Base-by-base conservation (phyloP, 257 asterid species). In the Pogostemon cablin region DNA sequence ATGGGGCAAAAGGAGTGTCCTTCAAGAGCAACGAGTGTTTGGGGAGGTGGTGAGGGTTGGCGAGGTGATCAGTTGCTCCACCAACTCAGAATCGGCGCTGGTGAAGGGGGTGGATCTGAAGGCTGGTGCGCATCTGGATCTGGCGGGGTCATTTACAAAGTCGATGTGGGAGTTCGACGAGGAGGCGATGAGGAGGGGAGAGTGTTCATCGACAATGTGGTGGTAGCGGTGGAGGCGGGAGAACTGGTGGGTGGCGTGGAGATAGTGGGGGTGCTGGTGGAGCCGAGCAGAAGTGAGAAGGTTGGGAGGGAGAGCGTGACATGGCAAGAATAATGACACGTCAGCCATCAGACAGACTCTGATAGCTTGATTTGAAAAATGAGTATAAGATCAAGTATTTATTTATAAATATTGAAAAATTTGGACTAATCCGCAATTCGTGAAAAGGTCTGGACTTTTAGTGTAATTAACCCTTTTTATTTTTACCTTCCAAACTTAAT, bases 131-230 rank as follows among this genome's bases (percentile, higher is more conserved):
- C 98, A 92, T 64, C 73, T 92, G 87, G 98, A 92, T 78, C 68
- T 92, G 88, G 98, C 90, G 66, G 98, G 98, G 11, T 88, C 96
- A 12, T 92, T 92, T 62, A 87, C 81, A 68, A 83, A 68, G 17
- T 59, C 83, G 6, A 92, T 92, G 98, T 84, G 77, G 79, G 98
- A 92, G 70, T 90, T 96, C 32, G 96, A 92, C 37, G 97, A 90
- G 38, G 93, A 76, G 67, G 98, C 95, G 6, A 60, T 92, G 71
- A 64, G 77, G 78, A 87, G 73, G 97, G 96, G 32, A 79, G 90
- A 54, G 95, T 92, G 76, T 90, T 81, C 74, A 80, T 92, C 3
- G 98, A 92, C 57, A 86, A 79, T 11, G 89, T 84, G 62, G 95
- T 87, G 15, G 96, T 96, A 7, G 12, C 72, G 76, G 79, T 75